Conservation (phyloP, 108 stramenopile species). For the Schizochytrium sp. region DNA sequence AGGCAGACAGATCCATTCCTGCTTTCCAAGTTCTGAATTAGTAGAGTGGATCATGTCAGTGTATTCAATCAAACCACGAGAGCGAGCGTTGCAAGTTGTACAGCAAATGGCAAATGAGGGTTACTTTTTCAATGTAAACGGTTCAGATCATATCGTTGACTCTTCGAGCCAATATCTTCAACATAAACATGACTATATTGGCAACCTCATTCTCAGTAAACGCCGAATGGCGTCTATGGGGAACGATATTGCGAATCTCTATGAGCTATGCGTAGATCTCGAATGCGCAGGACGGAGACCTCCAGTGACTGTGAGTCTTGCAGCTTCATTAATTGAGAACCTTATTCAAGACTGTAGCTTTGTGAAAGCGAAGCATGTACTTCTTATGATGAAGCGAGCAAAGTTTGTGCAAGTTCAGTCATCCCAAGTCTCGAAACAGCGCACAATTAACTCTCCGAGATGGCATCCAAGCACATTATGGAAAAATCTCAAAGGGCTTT, state of each 20-base stretch:
- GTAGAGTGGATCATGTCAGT: conserved; percentile 45
- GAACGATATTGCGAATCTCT: neutral
- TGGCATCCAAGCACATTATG: too few relatives aligned
- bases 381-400: neutral
- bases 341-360: conserved; percentile 14
- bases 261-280: neutral
- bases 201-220: conserved; percentile 2
- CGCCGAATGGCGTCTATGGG: neutral
- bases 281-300: neutral
- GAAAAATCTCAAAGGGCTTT: too few relatives aligned
- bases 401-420: neutral
- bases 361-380: neutral
- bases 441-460: neutral
- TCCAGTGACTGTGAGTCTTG: neutral
- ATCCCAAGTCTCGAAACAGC: neutral
- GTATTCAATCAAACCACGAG: conserved; percentile 19
- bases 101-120: conserved; percentile 47
- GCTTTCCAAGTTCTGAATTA: neutral
- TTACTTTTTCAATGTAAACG: neutral
- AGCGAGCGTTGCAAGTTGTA: conserved; percentile 51
- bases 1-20: neutral
- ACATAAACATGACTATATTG: conserved; percentile 15
- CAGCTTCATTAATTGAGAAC: neutral
- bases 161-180: neutral
- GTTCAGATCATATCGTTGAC: neutral